Base-by-base conservation (phyloP, 2,329 filamentous ascomycete genomes). In the Fusarium euwallaceae region DNA sequence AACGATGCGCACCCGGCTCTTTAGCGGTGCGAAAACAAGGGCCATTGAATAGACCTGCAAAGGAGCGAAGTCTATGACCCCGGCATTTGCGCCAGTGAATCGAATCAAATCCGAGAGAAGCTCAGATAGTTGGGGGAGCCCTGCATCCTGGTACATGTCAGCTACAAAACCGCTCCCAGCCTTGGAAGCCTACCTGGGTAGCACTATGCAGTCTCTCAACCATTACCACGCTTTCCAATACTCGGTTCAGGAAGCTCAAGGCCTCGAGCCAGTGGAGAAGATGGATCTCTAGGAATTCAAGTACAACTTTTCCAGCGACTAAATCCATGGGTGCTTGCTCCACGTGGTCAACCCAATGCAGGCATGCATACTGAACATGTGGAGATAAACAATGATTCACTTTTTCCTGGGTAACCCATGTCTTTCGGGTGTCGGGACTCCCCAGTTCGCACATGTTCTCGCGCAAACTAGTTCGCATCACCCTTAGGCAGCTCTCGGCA, bases 401-500 rank as follows among this genome's bases (percentile, higher is more conserved):
- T 29, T 1, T 29, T 51, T 24, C 22, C 14, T 11, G 45, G 4
- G 2, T 14, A 6, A 51, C 27, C 14, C 2, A 6, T 6, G 20
- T 27, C 8, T 16, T 16, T 6, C 6, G 10, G 20, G 16, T 24
- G 3, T 14, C 41, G 4, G 29, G 58, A 8, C 32, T 3, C 1
- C 14, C 22, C 17, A 74, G 24, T 10, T 27, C 20, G 81, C 70
- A 70, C 11, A 73, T 48, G 48, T 66, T 37, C 76, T 76, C 22
- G 61, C 68, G 75, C 77, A 85, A 32, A 83, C 79, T 51, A 80
- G 71, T 68, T 77, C 29, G 9, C 12, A 51, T 59, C 2, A 70
- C 36, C 8, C 37, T 3, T 0, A 65, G 27, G 16, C 76, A 78
- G 7, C 39, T 65, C 3, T 4, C 6, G 2, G 58, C 64, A 0